Base-by-base conservation (phyloP, 805 yeast genomes). In the Metschnikowia santaceciliae region DNA sequence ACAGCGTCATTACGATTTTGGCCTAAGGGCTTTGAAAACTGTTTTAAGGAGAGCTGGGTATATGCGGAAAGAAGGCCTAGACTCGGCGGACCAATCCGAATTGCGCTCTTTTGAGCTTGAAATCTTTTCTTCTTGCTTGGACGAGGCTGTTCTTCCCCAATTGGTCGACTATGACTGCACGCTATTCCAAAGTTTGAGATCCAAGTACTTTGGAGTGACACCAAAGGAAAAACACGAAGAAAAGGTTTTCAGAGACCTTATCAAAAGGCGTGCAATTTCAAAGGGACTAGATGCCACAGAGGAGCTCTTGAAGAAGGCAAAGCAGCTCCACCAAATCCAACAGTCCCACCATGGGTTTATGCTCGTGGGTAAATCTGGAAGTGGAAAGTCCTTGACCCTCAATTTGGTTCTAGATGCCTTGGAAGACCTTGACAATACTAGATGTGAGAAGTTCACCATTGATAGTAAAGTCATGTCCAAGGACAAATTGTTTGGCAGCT, bases 1-100 rank as follows among this genome's bases (percentile, higher is more conserved):
- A 0, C 96, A 89, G 61, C 61, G 66, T 4, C 97, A 92, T 62
- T 92, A 92, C 59, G 97, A 92, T 61, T 92, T 92, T 76, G 96
- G 97, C 0, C 68, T 92, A 40, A 75, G 98, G 52, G 84, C 96
- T 0, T 65, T 92, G 51, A 92, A 91, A 61, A 75, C 82, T 36
- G 80, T 84, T 0, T 64, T 92, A 15, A 66, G 72, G 7, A 78
- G 77, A 49, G 83, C 91, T 55, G 88, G 90, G 2, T 54, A 61
- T 14, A 57, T 79, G 47, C 40, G 8, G 72, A 68, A 50, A 64
- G 78, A 45, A 30, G 32, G 22, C 19, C 42, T 46, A 30, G 15
- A 6, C 6, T 37, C 37, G 6, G 17, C 7, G 11, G 42, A 32
- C 22, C 26, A 20, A 15, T 10, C 32, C n/a, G 47, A 34, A 20